A percentile compares a stretch with the other conserved stretches of the same genome.
Evolutionary conservation across 2,329 filamentous ascomycete genomes (phyloP).

Genomic region (Cladosporium halotolerans): DNA sequence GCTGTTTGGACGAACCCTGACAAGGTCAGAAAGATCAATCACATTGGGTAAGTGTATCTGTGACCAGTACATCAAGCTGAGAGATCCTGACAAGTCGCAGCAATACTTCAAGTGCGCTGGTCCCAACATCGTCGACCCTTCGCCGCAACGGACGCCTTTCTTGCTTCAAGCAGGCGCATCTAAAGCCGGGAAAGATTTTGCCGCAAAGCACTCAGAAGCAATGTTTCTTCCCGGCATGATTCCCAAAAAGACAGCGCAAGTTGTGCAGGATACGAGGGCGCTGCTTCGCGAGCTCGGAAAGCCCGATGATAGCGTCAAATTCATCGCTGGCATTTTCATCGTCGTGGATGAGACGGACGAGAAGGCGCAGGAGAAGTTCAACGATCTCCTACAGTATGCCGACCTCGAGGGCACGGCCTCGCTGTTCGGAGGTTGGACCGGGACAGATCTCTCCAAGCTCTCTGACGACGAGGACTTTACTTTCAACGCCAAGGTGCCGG

Average conservation of each 20-base stretch:
- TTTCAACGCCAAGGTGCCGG: constrained; percentile 29
- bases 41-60: constrained; percentile 16
- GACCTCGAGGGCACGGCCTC: constrained; percentile 40
- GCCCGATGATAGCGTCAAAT: constrained; percentile 36
- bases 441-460: constrained; percentile 39
- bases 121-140: constrained; percentile 48
- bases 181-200: constrained; percentile 41
- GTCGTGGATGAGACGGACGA: constrained; percentile 42
- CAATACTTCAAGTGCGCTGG: constrained; percentile 40
- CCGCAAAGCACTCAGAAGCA: constrained; percentile 39
- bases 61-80: too few species aligned
- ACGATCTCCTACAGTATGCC: constrained; percentile 38
- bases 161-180: constrained; percentile 47
- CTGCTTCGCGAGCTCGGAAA: constrained; percentile 36
- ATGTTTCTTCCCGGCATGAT: constrained; percentile 44
- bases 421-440: constrained; percentile 44
- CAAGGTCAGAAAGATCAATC: constrained; percentile 49
- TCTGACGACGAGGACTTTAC: constrained; percentile 42
- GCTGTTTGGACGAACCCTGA: constrained; percentile 54
- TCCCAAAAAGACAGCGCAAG: constrained; percentile 35
- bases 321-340: constrained; percentile 40
- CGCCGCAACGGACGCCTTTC: constrained; percentile 52
- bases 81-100: constrained; percentile 8
- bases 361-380: constrained; percentile 38
- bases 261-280: constrained; percentile 38